Conservation (phyloP, 129 eudicot genomes). For the Arctium lappa region DNA sequence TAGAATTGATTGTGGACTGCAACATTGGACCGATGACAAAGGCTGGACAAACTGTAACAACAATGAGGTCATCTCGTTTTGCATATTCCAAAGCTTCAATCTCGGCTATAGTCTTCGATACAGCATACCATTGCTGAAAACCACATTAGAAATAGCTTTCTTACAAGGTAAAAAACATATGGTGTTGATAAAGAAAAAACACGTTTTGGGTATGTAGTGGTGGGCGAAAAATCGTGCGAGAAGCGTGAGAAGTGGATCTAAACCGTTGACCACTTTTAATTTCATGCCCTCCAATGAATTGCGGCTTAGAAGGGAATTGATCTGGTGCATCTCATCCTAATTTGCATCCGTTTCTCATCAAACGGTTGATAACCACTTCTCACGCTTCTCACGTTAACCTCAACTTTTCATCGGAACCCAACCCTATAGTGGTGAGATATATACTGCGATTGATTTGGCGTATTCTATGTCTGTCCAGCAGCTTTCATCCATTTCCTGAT, state of each 20-base stretch:
- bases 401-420: too few species aligned
- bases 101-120: constrained; percentile 43
- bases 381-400: too few species aligned
- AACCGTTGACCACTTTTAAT: too few species aligned
- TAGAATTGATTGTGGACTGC: constrained; percentile 38
- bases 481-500: constrained; percentile 39
- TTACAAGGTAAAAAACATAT: background rate
- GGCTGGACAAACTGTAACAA: constrained; percentile 47
- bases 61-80: constrained; percentile 19
- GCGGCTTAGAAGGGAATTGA: too few species aligned
- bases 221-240: too few species aligned
- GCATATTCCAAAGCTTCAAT: constrained; percentile 32
- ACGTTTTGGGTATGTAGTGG: background rate
- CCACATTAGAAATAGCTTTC: background rate
- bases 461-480: constrained; percentile 41
- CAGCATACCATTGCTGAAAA: constrained; percentile 39
- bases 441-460: constrained; percentile 24
- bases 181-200: background rate
- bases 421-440: too few species aligned
- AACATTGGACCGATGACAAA: constrained; percentile 44
- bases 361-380: too few species aligned
- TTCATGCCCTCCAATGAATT: too few species aligned
- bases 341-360: too few species aligned
- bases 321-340: too few species aligned
- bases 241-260: too few species aligned